Percentiles rank a stretch among this genome's conserved stretches.
phyloP scores from a whole-genome alignment of 768 basidiomycete species.

The Suillus fuscotomentosus region DNA sequence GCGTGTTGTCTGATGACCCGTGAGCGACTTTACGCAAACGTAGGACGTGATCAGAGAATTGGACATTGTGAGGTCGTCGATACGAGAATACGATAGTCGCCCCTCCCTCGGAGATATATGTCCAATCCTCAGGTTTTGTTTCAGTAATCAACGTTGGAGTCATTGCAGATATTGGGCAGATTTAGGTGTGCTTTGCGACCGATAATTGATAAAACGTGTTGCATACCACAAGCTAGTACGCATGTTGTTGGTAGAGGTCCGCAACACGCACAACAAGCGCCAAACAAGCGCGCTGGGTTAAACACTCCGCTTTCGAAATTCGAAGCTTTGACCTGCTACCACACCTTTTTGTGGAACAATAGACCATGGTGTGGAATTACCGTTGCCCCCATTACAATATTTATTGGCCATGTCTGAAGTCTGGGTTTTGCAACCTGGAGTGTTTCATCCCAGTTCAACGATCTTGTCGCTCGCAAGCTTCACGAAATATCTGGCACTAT shows the following conservation, averaged over 20 bases:
- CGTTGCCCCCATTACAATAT: not conserved
- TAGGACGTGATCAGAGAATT: constrained; percentile 66
- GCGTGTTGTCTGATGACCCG: not conserved
- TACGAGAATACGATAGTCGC: constrained; percentile 90
- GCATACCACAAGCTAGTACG: not conserved
- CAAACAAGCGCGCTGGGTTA: not conserved
- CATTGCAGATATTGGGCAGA: constrained; percentile 9
- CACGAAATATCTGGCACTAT: not conserved
- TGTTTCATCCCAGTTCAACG: not conserved
- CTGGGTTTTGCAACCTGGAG: not conserved
- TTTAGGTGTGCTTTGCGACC: not conserved
- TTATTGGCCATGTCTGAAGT: not conserved
- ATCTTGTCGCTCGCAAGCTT: not conserved
- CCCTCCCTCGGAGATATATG: constrained; percentile 90
- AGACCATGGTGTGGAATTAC: not conserved
- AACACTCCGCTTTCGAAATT: not conserved
- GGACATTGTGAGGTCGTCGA: constrained; percentile 47
- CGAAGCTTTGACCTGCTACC: not conserved
- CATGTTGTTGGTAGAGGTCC: too few species aligned
- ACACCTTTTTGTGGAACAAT: not conserved
- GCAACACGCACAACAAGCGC: not conserved
- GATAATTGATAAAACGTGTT: not conserved
- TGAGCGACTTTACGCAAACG: constrained; percentile 64
- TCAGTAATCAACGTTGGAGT: constrained; percentile 16
- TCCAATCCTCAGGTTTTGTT: constrained; percentile 59